Percentiles rank a stretch among this genome's conserved stretches.
Conservation (phyloP, 2,329 filamentous ascomycete genomes). For the Coniella vitis region DNA sequence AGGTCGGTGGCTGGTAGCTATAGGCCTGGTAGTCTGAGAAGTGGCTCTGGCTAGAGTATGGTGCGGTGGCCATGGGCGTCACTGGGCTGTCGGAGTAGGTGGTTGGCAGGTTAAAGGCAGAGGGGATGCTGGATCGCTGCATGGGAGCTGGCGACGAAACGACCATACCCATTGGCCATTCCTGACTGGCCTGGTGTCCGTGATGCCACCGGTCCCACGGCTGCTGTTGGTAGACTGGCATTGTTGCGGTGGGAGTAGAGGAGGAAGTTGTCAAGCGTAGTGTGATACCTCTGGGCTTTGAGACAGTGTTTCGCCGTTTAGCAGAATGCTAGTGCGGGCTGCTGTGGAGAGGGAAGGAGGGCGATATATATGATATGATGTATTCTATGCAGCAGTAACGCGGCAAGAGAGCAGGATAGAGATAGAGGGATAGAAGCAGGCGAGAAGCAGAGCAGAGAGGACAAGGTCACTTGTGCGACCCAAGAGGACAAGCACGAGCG, state of each 20-base stretch:
- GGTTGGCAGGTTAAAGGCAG: conserved; percentile 40
- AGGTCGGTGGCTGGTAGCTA: conserved; percentile 22
- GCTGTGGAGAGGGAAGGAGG: too few species aligned
- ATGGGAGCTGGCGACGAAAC: conserved; percentile 29
- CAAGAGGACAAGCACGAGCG: too few species aligned
- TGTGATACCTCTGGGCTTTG: background rate
- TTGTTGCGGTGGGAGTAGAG: conserved; percentile 25
- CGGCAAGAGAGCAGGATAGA: too few species aligned
- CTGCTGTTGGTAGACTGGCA: conserved; percentile 43
- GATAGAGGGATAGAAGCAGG: too few species aligned
- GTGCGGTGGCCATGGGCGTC: conserved; percentile 33
- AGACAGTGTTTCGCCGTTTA: conserved; percentile 2
- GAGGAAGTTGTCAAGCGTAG: conserved; percentile 1
- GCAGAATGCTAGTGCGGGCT: too few species aligned
- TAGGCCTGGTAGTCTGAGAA: conserved; percentile 39
- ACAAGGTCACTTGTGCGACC: too few species aligned
- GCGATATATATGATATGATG: too few species aligned
- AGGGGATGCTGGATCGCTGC: conserved; percentile 36
- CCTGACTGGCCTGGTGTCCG: conserved; percentile 34
- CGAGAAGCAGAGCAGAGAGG: too few species aligned
- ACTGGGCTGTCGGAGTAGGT: conserved; percentile 38
- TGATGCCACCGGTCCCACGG: conserved; percentile 52
- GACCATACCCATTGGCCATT: conserved; percentile 43
- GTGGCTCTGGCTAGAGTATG: conserved; percentile 35
- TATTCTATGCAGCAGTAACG: too few species aligned